Evolutionary conservation across 2,329 filamentous ascomycete species (phyloP), one percentile per base, ranked within the genome.

Genomic region (Aspergillus nomiae): DNA sequence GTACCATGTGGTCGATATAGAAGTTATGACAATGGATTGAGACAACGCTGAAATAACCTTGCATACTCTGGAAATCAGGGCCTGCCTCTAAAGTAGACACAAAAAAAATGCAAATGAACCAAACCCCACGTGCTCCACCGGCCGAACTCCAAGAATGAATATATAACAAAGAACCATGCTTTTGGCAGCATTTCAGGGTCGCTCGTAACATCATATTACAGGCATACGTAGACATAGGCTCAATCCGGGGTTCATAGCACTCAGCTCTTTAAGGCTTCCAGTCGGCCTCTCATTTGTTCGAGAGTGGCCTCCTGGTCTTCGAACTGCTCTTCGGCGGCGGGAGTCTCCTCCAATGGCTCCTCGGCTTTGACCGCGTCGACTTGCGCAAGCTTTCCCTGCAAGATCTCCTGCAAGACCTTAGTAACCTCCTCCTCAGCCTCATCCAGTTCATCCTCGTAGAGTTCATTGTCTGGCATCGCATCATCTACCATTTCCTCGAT

Each of bases 401-500:
- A 82, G 50, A 99, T 90, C 82, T 98, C 95, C 3, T 92, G 90
- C 30, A 99, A 83, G 14, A 98, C 90, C 84, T 94, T 96, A 74
- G 98, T 94, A 11, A 98, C 92, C 83, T 98, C 94, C 24, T 85
- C 89, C 77, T 92, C 90, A 7, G 89, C 91, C 71, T 94, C 92
- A 63, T 88, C 92, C 63, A 91, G 88, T 62, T 92, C 86, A 59
- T 87, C 83, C 69, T 90, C 89, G 57, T 92, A 82, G 58, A 89
- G 80, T 62, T 93, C 89, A 67, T 89, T 86, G 65, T 86, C 83
- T n/a, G 93, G 92, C 68, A 98, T 81, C 50, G 85, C 89, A 76
- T 98, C 94, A 55, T 90, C 91, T 5, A 96, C 89, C 91, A 98
- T 97, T 82, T 99, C 95, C 83, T 98, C 94, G 64, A 98, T 96